Percentiles rank a stretch among this genome's conserved stretches.
These are phyloP conservation scores for Aspergillus haitiensis DNA, from an alignment of 495 filamentous ascomycete species.

Conservation along the genomic window DNA sequence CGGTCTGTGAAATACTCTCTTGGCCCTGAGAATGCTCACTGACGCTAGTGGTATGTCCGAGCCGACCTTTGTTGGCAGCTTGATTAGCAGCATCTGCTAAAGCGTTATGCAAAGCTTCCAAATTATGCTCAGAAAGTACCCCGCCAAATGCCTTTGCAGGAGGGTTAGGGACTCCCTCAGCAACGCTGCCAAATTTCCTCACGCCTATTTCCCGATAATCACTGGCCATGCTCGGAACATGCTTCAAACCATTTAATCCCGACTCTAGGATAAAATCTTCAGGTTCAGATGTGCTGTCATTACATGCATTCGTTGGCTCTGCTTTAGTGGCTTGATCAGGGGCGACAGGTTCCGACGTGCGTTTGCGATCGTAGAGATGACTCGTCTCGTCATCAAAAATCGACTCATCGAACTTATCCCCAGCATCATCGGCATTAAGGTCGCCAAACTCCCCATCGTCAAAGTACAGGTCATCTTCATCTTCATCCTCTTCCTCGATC, in stretches of 20 bases:
- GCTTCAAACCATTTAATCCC: constrained; percentile 28
- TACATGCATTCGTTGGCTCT: constrained; percentile 14
- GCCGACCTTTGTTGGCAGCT: constrained; percentile 68
- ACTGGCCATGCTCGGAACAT: constrained; percentile 46
- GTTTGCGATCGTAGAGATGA: constrained; percentile 48
- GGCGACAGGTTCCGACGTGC: constrained; percentile 19
- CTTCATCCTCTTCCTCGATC: constrained; percentile 35
- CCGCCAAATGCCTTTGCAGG: constrained; percentile 38
- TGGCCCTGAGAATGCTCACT: constrained; percentile 40
- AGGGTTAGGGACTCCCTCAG: constrained; percentile 32
- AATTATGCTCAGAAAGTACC: constrained; percentile 56
- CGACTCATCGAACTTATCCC: constrained; percentile 69
- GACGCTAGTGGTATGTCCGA: constrained; percentile 55
- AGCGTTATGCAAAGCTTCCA: constrained; percentile 77
- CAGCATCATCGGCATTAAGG: constrained; percentile 47
- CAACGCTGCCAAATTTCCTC: constrained; percentile 32
- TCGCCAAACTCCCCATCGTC: constrained; percentile 74
- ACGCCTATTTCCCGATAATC: constrained; percentile 30
- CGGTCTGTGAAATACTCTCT: constrained; percentile 39
- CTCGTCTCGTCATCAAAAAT: constrained; percentile 69
- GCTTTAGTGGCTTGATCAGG: constrained; percentile 18
- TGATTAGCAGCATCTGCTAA: constrained; percentile 73
- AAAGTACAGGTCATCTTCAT: constrained; percentile 84
- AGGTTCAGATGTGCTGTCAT: constrained; percentile 24
- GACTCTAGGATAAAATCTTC: constrained; percentile 4